These are phyloP conservation scores for Glomus cerebriforme DNA, from an alignment of 192 early-diverging fungal genomes.

Conservation along the genomic window DNA sequence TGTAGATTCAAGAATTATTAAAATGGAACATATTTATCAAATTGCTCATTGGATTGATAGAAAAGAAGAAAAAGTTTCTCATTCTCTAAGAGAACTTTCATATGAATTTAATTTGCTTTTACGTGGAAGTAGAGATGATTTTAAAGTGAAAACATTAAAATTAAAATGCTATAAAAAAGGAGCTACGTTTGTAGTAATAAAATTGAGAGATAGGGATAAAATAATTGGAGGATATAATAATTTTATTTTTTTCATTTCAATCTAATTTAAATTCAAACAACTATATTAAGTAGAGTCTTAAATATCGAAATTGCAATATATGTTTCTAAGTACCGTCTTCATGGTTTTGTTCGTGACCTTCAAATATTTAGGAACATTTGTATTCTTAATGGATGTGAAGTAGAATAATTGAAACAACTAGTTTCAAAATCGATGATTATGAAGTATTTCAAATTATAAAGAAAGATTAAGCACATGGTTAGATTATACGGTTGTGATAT, in stretches of 20 bases:
- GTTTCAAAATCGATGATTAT: conserved; percentile 17
- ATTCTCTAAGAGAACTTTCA: neutral
- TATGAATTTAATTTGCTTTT: conserved; percentile 21
- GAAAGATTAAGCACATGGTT: too few relatives aligned
- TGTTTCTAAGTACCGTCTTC: neutral
- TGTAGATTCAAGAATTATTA: conserved; percentile 12
- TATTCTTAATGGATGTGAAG: too few relatives aligned
- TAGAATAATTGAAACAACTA: too few relatives aligned
- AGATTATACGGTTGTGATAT: too few relatives aligned
- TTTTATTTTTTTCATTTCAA: neutral
- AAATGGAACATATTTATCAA: neutral
- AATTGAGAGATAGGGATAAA: neutral
- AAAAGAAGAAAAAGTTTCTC: neutral
- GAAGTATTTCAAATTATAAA: conserved; percentile 33
- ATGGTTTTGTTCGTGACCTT: neutral
- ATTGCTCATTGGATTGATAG: conserved; percentile 20
- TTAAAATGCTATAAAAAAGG: conserved; percentile 20
- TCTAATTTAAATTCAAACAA: neutral
- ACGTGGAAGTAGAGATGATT: conserved; percentile 17
- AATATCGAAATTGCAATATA: conserved; percentile 2
- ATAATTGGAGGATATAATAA: conserved; percentile 24
- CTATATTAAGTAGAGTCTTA: neutral
- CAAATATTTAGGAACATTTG: neutral
- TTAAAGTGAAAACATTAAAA: neutral
- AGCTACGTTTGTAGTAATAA: neutral